Base-by-base conservation (phyloP, 1,284 basidiomycete genomes). In the Farysia itapuensis region DNA sequence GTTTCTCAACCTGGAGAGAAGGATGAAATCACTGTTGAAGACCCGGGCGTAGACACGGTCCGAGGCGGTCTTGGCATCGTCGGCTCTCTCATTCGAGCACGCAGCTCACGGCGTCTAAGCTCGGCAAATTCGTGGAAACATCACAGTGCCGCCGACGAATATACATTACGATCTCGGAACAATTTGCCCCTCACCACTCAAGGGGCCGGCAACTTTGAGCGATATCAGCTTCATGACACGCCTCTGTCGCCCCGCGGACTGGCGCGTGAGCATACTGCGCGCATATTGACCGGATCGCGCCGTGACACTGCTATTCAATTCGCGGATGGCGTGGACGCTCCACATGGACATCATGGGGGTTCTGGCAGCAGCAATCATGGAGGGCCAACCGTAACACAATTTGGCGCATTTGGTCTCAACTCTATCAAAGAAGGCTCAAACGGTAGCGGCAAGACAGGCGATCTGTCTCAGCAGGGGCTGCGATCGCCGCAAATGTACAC, bases 11-110 rank as follows among this genome's bases (percentile, higher is more conserved):
- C 53, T 18, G 47, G 44, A 13, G 57, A 66, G 23, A 63, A 64
- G 41, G 39, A 39, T 4, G 54, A 57, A 1, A 34, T 49, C 12
- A 48, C 64, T 3, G 54, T 59, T 0, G 71, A 73, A 39, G 74
- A 77, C 39, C 75, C 75, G 0, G 75, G 75, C n/a, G 26, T 75
- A 21, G 75, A 77, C 39, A 60, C 74, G 13, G 59, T 77, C 16
- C 67, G 75, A 18, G 75, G 74, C 22, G 72, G 72, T 14, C 53
- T 72, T 48, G 75, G 75, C 23, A 51, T 77, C 30, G 58, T 77
- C 4, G 75, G 75, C 11, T 69, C 67, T 3, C 56, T 77, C 34
- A 58, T 76, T 25, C 72, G 75, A 15, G 74, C 70, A 9, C 60
- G 66, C 19, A 70, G 67, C 47, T 65, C 70, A 12, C 57, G 72